phyloP scores from a whole-genome alignment of 768 basidiomycete genomes.

The Mycena belliarum region DNA sequence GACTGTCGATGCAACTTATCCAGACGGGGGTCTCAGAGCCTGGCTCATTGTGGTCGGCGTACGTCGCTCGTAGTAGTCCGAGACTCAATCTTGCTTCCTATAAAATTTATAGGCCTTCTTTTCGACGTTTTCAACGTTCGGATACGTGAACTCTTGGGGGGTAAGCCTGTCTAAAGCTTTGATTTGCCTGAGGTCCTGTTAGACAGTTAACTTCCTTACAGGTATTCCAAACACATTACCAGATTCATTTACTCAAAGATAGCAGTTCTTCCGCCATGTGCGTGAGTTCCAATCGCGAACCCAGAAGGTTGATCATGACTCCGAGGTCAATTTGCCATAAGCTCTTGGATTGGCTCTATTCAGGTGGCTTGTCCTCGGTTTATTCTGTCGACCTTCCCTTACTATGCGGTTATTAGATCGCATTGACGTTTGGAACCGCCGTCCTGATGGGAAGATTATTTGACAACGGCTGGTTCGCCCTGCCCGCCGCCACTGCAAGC shows the following conservation, averaged over 20 bases:
- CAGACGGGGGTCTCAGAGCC: conserved; percentile 43
- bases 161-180: conserved; percentile 38
- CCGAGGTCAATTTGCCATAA: conserved; percentile 27
- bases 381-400: background rate
- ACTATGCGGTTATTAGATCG: conserved; percentile 44
- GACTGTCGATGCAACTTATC: conserved; percentile 24
- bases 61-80: too few relatives aligned
- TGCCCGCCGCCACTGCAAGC: conserved; percentile 50
- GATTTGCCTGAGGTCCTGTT: too few relatives aligned
- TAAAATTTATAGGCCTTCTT: conserved; percentile 2
- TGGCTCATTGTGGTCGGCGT: conserved; percentile 44
- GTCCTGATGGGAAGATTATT: conserved; percentile 69
- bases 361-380: conserved; percentile 44
- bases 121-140: conserved; percentile 42
- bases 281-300: conserved; percentile 44
- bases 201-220: conserved; percentile 25
- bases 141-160: conserved; percentile 76
- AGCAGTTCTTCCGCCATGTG: conserved; percentile 51
- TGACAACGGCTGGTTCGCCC: conserved; percentile 67
- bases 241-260: conserved; percentile 48
- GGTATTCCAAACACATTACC: conserved; percentile 77
- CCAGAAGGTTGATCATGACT: background rate
- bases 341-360: conserved; percentile 80
- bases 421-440: conserved; percentile 62
- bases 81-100: too few relatives aligned